phyloP scores from a whole-genome alignment of 2,329 filamentous ascomycete species.

The Apiospora arundinis region DNA sequence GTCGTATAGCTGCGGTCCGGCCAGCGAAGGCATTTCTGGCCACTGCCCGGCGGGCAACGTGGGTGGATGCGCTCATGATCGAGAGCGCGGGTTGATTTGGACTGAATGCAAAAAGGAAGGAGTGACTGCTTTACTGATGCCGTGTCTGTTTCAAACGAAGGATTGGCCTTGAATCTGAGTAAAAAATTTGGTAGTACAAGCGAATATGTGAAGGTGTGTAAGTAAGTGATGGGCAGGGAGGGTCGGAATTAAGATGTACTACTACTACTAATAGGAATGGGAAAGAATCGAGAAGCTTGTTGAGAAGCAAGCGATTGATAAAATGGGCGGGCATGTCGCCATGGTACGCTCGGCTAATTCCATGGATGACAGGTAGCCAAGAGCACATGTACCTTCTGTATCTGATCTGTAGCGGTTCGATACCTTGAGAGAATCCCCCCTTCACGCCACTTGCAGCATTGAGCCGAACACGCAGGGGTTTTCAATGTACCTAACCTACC shows the following conservation, averaged over 20 bases:
- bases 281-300: slow-evolving; percentile 18
- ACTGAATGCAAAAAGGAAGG: slow-evolving; percentile 5
- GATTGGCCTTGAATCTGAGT: neutral
- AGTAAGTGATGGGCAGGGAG: neutral
- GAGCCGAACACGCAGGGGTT: neutral
- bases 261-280: slow-evolving; percentile 18
- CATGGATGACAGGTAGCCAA: slow-evolving; percentile 12
- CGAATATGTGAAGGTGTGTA: neutral
- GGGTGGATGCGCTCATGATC: slow-evolving; percentile 49
- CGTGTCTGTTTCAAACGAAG: neutral
- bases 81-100: slow-evolving; percentile 4
- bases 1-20: slow-evolving; percentile 52
- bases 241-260: slow-evolving; percentile 19
- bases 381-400: neutral
- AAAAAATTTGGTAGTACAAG: neutral
- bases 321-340: slow-evolving; percentile 2
- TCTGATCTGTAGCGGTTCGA: neutral
- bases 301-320: neutral
- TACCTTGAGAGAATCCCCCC: neutral
- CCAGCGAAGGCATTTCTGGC: slow-evolving; percentile 60
- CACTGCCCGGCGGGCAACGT: slow-evolving; percentile 60
- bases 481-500: neutral
- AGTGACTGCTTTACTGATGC: neutral
- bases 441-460: neutral
- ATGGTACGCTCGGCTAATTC: neutral